These are phyloP conservation scores for Ogataea nonfermentans DNA, from an alignment of 805 yeast genomes.

Conservation along the genomic window DNA sequence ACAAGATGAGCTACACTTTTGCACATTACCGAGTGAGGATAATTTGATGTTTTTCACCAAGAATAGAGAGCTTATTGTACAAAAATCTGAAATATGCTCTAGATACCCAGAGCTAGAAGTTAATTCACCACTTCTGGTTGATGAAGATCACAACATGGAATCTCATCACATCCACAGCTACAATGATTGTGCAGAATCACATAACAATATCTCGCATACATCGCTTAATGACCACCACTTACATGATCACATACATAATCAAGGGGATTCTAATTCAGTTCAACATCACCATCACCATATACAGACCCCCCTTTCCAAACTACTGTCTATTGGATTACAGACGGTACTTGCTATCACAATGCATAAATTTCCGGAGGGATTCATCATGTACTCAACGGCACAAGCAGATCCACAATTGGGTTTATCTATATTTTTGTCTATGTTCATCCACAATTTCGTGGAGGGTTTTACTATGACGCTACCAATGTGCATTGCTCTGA, in stretches of 20 bases:
- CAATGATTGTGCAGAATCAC: background rate
- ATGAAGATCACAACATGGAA: constrained; percentile 4
- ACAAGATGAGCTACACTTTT: constrained; percentile 29
- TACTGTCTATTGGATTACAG: constrained; percentile 87
- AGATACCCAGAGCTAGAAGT: constrained; percentile 33
- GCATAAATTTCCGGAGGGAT: constrained; percentile 95
- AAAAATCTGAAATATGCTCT: constrained; percentile 24
- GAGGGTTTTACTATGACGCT: constrained; percentile 95
- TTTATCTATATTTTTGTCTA: constrained; percentile 74
- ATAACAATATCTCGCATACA: background rate
- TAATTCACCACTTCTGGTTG: constrained; percentile 31
- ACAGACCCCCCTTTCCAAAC: constrained; percentile 69
- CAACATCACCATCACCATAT: constrained; percentile 74
- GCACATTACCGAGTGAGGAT: constrained; percentile 35
- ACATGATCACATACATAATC: constrained; percentile 16
- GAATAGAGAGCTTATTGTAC: constrained; percentile 26
- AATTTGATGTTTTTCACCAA: constrained; percentile 32
- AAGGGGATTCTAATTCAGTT: constrained; percentile 14
- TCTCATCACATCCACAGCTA: background rate
- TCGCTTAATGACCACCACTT: constrained; percentile 3
- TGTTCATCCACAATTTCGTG: constrained; percentile 85
- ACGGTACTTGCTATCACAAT: constrained; percentile 83
- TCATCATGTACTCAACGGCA: constrained; percentile 79
- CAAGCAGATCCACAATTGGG: constrained; percentile 69
- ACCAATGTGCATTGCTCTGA: constrained; percentile 79